Evolutionary conservation across 352 stramenopile genomes (phyloP).

Genomic region (Phytophthora palmivora): DNA sequence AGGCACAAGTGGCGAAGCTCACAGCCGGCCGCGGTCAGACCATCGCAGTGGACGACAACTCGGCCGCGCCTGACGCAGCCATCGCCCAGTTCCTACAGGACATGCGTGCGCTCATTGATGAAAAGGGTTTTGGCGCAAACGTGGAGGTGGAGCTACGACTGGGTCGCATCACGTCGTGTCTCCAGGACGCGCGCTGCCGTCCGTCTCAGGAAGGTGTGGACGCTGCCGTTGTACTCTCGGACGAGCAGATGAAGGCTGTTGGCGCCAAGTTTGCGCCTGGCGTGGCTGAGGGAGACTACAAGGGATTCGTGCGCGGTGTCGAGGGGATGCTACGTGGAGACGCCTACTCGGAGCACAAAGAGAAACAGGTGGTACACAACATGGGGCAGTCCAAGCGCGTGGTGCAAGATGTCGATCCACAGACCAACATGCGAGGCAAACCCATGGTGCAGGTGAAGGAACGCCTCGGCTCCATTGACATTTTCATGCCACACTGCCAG

Average conservation of each 20-base stretch:
- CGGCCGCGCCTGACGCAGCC: slow-evolving; percentile 69
- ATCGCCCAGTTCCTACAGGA: slow-evolving; percentile 86
- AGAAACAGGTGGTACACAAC: slow-evolving; percentile 85
- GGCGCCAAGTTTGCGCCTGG: slow-evolving; percentile 85
- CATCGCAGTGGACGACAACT: slow-evolving; percentile 75
- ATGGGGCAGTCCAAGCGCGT: slow-evolving; percentile 80
- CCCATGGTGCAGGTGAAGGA: slow-evolving; percentile 83
- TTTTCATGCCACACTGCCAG: slow-evolving; percentile 86
- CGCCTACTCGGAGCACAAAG: slow-evolving; percentile 73
- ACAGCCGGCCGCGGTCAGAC: slow-evolving; percentile 74
- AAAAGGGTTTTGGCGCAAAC: slow-evolving; percentile 77
- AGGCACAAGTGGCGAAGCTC: slow-evolving; percentile 77
- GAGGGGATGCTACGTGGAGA: slow-evolving; percentile 76
- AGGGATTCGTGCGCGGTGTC: slow-evolving; percentile 66
- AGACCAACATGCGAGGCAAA: slow-evolving; percentile 52
- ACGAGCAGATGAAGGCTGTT: slow-evolving; percentile 79
- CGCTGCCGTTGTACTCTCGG: slow-evolving; percentile 73
- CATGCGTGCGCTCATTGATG: slow-evolving; percentile 79
- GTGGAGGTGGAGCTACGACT: slow-evolving; percentile 88
- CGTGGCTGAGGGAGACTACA: slow-evolving; percentile 76
- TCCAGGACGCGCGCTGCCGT: slow-evolving; percentile 77
- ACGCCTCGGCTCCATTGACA: slow-evolving; percentile 81
- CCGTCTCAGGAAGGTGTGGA: slow-evolving; percentile 76
- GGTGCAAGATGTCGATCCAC: slow-evolving; percentile 75
- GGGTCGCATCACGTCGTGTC: slow-evolving; percentile 79